phyloP scores from a whole-genome alignment of 23 red algal genomes.

The Pyropia haitanensis region DNA sequence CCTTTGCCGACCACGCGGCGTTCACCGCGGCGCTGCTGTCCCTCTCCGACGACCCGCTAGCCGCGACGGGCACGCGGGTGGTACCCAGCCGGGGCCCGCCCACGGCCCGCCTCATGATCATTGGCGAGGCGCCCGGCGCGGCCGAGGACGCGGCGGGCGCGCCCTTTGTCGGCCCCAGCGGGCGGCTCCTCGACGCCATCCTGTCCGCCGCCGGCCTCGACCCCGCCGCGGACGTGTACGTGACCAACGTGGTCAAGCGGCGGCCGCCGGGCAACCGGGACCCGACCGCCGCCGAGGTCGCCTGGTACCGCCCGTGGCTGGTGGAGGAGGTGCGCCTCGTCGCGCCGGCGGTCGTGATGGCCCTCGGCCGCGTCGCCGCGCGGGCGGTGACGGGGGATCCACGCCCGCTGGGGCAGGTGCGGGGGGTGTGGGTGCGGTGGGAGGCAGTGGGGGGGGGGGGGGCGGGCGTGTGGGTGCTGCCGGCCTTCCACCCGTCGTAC shows the following conservation, averaged over 20 bases:
- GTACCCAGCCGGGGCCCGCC: slow-evolving; percentile 31
- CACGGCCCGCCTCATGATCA: slow-evolving; percentile 48
- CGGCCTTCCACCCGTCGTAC: slow-evolving; percentile 55
- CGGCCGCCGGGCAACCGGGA: slow-evolving; percentile 37
- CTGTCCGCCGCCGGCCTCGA: slow-evolving; percentile 50
- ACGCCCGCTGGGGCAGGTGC: slow-evolving; percentile 17
- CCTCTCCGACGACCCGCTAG: slow-evolving; percentile 20
- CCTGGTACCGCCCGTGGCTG: slow-evolving; percentile 53
- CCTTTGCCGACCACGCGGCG: too few species aligned
- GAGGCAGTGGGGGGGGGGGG: not conserved
- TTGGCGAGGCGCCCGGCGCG: slow-evolving; percentile 64
- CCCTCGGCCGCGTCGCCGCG: slow-evolving; percentile 32
- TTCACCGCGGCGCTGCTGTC: too few species aligned
- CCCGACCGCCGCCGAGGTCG: slow-evolving; percentile 35
- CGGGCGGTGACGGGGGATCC: slow-evolving; percentile 24
- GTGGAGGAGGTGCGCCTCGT: slow-evolving; percentile 53
- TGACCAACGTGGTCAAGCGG: slow-evolving; percentile 75
- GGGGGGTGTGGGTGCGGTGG: slow-evolving; percentile 33
- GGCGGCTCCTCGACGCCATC: slow-evolving; percentile 60
- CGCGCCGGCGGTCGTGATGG: slow-evolving; percentile 32
- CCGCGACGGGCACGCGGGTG: slow-evolving; percentile 36
- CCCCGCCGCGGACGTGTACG: slow-evolving; percentile 40
- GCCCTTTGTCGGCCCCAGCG: slow-evolving; percentile 57
- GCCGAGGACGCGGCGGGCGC: slow-evolving; percentile 38
- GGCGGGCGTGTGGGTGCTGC: slow-evolving; percentile 30